A percentile compares a stretch with the other conserved stretches of the same genome.
Conservation (phyloP, 1,284 basidiomycete genomes). For the Sanghuangporus sanghuang region DNA sequence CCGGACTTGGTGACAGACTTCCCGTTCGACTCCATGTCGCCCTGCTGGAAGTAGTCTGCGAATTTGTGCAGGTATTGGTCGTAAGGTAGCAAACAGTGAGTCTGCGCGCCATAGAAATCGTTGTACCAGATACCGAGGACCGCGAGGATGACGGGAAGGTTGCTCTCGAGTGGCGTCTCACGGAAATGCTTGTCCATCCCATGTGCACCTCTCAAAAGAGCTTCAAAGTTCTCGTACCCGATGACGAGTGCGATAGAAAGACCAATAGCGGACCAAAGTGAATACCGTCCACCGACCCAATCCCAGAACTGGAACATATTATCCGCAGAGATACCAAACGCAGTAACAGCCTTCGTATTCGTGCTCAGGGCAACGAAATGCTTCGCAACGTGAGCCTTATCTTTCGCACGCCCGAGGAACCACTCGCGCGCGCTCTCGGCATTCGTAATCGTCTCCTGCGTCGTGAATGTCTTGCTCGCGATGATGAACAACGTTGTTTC, state of each 20-base stretch:
- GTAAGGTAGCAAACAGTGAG: conserved; percentile 92
- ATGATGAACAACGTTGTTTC: conserved; percentile 97
- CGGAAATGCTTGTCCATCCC: conserved; percentile 98
- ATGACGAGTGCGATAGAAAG: conserved; percentile 91
- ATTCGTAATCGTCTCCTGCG: conserved; percentile 99
- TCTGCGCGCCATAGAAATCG: conserved; percentile 94
- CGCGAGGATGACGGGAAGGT: conserved; percentile 89
- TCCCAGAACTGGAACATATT: conserved; percentile 99
- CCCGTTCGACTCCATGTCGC: conserved; percentile 99
- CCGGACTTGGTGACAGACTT: conserved; percentile 95
- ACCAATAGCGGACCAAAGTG: conserved; percentile 97
- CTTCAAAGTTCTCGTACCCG: conserved; percentile 92
- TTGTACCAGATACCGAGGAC: conserved; percentile 98
- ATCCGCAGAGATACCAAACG: conserved; percentile 87
- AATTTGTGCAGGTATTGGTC: conserved; percentile 99
- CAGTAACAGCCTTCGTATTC: conserved; percentile 90
- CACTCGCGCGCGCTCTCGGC: conserved; percentile 91
- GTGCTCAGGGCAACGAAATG: conserved; percentile 99
- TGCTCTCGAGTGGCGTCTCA: conserved; percentile 82
- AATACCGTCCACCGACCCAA: conserved; percentile 99
- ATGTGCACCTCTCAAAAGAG: conserved; percentile 88
- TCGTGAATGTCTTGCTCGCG: conserved; percentile 98
- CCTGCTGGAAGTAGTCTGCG: conserved; percentile 99
- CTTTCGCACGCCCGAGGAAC: conserved; percentile 85
- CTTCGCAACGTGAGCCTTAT: conserved; percentile 92